Percentiles rank a stretch among this genome's conserved stretches.
These are phyloP conservation scores for Reticulascus tulasneorum DNA, from an alignment of 2,329 filamentous ascomycete species.

Conservation along the genomic window DNA sequence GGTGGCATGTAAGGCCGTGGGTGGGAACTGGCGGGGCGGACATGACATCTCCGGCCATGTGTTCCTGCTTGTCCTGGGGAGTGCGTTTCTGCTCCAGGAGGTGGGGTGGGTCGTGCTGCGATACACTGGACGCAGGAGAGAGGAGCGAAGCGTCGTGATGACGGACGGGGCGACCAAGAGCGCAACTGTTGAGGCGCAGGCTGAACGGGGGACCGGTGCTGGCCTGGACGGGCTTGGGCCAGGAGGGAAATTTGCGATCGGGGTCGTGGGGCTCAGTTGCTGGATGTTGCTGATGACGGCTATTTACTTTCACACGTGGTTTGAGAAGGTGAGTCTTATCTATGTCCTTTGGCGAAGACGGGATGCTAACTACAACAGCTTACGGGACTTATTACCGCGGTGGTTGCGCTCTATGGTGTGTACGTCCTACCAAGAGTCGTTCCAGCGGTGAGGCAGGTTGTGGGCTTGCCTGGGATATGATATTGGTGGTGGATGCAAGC, in stretches of 20 bases:
- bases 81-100: conserved; percentile 78
- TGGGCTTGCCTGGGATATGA: conserved; percentile 51
- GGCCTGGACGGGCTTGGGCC: conserved; percentile 32
- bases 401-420: conserved; percentile 41
- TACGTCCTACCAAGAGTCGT: conserved; percentile 51
- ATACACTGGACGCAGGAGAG: conserved; percentile 37
- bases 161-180: conserved; percentile 62
- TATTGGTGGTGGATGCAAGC: too few species aligned
- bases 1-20: conserved; percentile 75
- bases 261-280: conserved; percentile 66
- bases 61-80: conserved; percentile 84
- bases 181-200: conserved; percentile 43
- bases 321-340: conserved; percentile 75
- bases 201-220: conserved; percentile 2
- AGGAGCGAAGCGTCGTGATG: conserved; percentile 65
- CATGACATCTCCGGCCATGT: conserved; percentile 96
- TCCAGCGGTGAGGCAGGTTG: conserved; percentile 37
- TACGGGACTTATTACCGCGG: conserved; percentile 49
- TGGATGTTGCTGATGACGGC: conserved; percentile 99
- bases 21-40: conserved; percentile 85
- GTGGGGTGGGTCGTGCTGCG: conserved; percentile 56
- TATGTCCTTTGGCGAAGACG: not conserved
- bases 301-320: conserved; percentile 97
- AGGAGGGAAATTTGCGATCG: conserved; percentile 53
- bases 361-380: conserved; percentile 33